Percentiles rank a stretch among this genome's conserved stretches.
Evolutionary conservation across 352 stramenopile genomes (phyloP).

Genomic region (Peronospora belbahrii): DNA sequence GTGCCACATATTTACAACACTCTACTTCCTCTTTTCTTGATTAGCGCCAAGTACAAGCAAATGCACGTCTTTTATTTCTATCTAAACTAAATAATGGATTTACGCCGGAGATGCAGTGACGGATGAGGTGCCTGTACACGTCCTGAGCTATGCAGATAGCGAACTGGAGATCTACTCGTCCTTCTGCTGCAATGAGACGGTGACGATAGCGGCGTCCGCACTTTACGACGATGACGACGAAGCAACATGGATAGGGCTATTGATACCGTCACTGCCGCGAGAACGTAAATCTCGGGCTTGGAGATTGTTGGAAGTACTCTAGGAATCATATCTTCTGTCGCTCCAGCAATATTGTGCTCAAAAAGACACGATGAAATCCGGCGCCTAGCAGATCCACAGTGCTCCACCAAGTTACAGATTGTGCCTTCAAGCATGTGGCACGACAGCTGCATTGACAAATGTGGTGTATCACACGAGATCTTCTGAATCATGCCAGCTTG

Average conservation of each 20-base stretch:
- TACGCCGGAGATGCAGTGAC: slow-evolving; percentile 31
- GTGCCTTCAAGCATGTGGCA: slow-evolving; percentile 90
- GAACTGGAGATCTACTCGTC: slow-evolving; percentile 19
- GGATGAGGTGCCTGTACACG: slow-evolving; percentile 12
- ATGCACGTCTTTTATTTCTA: too few relatives aligned
- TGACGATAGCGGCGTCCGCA: slow-evolving; percentile 24
- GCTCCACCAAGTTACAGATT: slow-evolving; percentile 75
- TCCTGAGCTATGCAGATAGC: slow-evolving; percentile 11
- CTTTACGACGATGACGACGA: slow-evolving; percentile 30
- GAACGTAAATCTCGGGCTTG: slow-evolving; percentile 52
- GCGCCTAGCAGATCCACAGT: slow-evolving; percentile 52
- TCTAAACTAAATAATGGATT: slow-evolving; percentile 42
- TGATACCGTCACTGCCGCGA: slow-evolving; percentile 36
- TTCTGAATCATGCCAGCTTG: slow-evolving; percentile 86
- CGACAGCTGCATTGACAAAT: slow-evolving; percentile 84
- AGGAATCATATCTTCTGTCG: slow-evolving; percentile 59
- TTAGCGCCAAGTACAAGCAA: too few relatives aligned
- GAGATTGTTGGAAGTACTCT: slow-evolving; percentile 30
- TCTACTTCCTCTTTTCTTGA: too few relatives aligned
- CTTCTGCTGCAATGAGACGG: slow-evolving; percentile 21
- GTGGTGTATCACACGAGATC: slow-evolving; percentile 82
- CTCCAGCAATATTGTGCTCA: slow-evolving; percentile 65
- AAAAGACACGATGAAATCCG: slow-evolving; percentile 68
- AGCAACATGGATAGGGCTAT: slow-evolving; percentile 61
- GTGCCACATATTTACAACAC: too few relatives aligned